Base-by-base conservation (phyloP, 495 filamentous ascomycete species). In the Penicillium goetzii region DNA sequence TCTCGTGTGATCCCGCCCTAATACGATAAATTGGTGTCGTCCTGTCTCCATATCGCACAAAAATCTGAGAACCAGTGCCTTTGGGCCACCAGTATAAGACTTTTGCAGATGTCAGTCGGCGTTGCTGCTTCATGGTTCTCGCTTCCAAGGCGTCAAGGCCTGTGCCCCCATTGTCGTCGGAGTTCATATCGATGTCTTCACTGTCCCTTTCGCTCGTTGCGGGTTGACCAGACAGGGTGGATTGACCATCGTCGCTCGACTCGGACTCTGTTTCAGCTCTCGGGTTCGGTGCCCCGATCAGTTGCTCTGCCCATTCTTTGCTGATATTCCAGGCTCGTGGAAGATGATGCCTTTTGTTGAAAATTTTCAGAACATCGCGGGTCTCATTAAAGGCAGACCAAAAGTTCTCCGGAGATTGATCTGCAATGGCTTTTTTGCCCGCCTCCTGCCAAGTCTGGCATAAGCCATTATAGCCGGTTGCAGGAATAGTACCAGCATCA, bases 1-100 rank as follows among this genome's bases (percentile, higher is more conserved):
- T 52, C 49, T 52, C 25, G 8, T 52, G 15, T 30, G 49, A 52
- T 10, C 49, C 49, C 1, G 49, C 49, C 9, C 49, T 4, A 52
- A 52, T 30, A 4, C 49, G 49, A 52, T 52, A 52, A 30, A 52
- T 52, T 2, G 49, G 49, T 2, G 49, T 52, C 1, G 4, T 52
- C 11, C 17, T 4, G 25, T 52, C 49, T 30, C 49, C 25, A 17
- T 52, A 52, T 52, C 25, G 23, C 49, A 52, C 49, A 32, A 52
- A 52, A 10, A n/a, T 52, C 17, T 52, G 25, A 32, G 49, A 52
- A 9, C 49, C 25, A 17, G 49, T 52, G 7, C 49, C 49, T 52
- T 52, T 52, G 17, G 49, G 49, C 49, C 49, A 52, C 49, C 25
- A 52, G 25, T 52, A 52, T 52, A 52, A 9, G 11, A 52, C 49